Evolutionary conservation across 2,329 filamentous ascomycete species (phyloP).

Genomic region (Beauveria scarabaeidicola): DNA sequence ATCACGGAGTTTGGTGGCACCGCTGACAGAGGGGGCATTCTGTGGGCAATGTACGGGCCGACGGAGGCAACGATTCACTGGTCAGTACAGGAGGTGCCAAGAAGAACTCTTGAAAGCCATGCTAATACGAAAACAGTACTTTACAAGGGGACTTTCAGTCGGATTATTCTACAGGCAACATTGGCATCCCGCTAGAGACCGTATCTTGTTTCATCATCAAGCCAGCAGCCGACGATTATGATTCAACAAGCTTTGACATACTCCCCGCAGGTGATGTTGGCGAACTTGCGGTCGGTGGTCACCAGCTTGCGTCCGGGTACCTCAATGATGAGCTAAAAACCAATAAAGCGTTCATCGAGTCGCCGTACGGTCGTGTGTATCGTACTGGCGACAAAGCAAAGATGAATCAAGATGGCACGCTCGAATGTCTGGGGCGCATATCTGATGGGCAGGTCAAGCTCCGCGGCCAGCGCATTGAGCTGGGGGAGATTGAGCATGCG

Average conservation of each 20-base stretch:
- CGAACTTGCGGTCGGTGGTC: constrained; percentile 73
- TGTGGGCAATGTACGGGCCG: constrained; percentile 92
- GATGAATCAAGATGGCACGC: constrained; percentile 54
- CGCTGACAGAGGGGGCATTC: constrained; percentile 45
- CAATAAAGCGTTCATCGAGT: constrained; percentile 58
- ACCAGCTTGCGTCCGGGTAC: constrained; percentile 73
- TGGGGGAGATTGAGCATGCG: constrained; percentile 70
- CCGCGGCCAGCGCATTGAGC: constrained; percentile 72
- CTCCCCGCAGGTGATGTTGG: constrained; percentile 60
- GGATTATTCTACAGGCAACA: constrained; percentile 53
- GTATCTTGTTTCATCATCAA: constrained; percentile 68
- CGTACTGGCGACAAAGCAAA: constrained; percentile 77
- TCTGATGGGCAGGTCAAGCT: constrained; percentile 77
- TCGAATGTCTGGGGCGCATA: constrained; percentile 81
- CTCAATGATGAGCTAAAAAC: constrained; percentile 76
- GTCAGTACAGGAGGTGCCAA: constrained; percentile 24
- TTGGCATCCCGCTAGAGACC: constrained; percentile 71
- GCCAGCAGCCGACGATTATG: constrained; percentile 26
- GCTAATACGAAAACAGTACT: constrained; percentile 42
- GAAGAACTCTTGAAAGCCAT: background rate
- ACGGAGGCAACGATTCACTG: constrained; percentile 89
- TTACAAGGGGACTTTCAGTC: constrained; percentile 55
- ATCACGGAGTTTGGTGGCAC: constrained; percentile 69
- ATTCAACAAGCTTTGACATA: constrained; percentile 34
- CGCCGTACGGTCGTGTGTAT: constrained; percentile 63